Evolutionary conservation across 306 rosid genomes (phyloP), one percentile per base, ranked within the genome.

Genomic region (Rosa persica): DNA sequence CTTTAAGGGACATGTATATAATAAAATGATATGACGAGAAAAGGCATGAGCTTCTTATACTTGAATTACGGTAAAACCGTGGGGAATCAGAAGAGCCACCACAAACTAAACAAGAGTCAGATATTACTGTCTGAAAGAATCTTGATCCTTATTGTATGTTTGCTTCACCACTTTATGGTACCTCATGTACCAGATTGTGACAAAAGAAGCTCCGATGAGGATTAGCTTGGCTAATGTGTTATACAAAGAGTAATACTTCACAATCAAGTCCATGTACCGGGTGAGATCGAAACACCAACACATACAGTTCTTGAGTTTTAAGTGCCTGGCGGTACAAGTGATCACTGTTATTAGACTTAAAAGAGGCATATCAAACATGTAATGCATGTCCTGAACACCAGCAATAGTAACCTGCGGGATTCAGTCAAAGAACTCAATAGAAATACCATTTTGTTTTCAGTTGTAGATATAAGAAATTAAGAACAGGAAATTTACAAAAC

Each of bases 241-340:
- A 76, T 82, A 82, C 12, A 82, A 9, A 69, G 89, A 86, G 78
- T 30, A 19, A 43, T 61, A 73, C 76, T 9, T 62, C 8, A 70
- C 34, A 74, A 82, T 71, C 82, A 82, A 62, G 83, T 79, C 83
- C 40, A 82, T 51, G 76, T 86, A 86, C 22, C 86, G 84, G 48
- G 86, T 77, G 25, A 80, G 34, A 30, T 30, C 34, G 65, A 67
- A 79, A 82, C 27, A 85, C 86, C 34, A 80, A 15, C n/a, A 38
- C 82, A 77, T 83, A 70, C 52, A 82, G 77, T 58, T 85, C 89
- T 76, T 85, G 89, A 61, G 89, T 85, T 82, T 82, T 80, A 8
- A 76, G 84, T 17, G 89, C 86, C 86, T 86, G 83, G n/a, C n/a
- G n/a, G 55, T 54, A 48, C 80, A 60, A 58, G 68, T 55, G 39